A percentile compares a stretch with the other conserved stretches of the same genome.
phyloP scores from a whole-genome alignment of 495 filamentous ascomycete genomes.

The Tetracladium setigerum region DNA sequence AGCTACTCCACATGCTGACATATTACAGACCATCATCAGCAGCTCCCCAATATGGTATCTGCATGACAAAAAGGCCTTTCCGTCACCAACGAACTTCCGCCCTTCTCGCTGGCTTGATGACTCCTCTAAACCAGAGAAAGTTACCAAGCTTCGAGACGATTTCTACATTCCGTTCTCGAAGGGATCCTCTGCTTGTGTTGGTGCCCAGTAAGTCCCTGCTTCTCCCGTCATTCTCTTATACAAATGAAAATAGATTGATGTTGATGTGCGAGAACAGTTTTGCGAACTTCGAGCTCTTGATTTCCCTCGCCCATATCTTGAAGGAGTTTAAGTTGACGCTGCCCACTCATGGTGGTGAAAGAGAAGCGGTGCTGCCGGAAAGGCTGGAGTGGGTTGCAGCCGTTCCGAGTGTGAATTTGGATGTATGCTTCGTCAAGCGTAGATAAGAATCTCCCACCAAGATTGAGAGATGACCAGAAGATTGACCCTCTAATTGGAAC shows the following conservation, averaged over 20 bases:
- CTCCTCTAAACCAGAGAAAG: neutral
- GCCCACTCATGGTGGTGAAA: neutral
- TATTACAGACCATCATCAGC: neutral
- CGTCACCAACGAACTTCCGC: neutral
- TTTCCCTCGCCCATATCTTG: neutral
- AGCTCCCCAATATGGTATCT: neutral
- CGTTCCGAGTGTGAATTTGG: neutral
- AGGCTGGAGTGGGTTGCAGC: neutral
- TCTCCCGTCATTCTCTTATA: neutral
- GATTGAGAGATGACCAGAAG: no score
- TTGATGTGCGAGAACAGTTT: neutral
- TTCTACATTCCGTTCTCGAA: neutral
- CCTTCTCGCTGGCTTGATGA: neutral
- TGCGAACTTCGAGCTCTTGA: neutral
- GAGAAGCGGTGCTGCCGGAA: neutral
- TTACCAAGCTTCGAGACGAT: neutral
- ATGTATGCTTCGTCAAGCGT: neutral
- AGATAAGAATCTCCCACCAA: no score
- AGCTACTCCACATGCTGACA: neutral
- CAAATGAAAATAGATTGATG: neutral
- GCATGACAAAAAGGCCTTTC: neutral
- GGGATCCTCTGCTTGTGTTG: neutral
- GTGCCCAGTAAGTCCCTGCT: neutral
- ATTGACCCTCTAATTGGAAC: conserved; percentile 27
- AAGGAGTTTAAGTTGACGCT: neutral